phyloP scores from a whole-genome alignment of 257 asterid genomes.

The Lycium barbarum region DNA sequence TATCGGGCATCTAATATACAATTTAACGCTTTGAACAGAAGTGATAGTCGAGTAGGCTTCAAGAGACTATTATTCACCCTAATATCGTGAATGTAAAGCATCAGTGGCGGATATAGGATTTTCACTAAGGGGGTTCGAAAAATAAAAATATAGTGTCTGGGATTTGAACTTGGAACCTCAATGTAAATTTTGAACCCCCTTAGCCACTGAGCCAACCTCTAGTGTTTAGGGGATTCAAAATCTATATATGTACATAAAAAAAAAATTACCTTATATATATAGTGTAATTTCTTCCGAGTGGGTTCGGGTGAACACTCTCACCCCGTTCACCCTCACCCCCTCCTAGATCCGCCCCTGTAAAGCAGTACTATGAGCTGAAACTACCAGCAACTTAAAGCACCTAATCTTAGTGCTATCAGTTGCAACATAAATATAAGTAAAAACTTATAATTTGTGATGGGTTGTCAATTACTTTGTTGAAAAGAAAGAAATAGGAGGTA shows the following conservation, averaged over 20 bases:
- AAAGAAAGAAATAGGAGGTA: neutral
- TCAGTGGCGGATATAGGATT: no score
- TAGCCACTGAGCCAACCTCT: no score
- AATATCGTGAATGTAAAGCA: neutral
- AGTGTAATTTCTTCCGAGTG: no score
- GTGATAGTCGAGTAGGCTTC: neutral
- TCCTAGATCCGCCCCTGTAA: neutral
- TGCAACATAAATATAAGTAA: neutral
- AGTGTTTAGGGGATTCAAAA: no score
- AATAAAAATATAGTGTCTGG: no score
- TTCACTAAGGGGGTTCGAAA: no score
- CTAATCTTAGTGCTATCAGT: neutral
- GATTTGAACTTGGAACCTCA: no score
- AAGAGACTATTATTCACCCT: conserved; percentile 8
- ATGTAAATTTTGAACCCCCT: no score
- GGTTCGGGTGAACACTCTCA: no score
- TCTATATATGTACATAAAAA: no score
- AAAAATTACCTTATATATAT: no score
- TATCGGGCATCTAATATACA: neutral
- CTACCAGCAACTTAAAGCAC: neutral
- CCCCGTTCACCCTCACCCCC: no score
- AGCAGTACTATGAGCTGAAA: neutral
- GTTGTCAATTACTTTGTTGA: neutral
- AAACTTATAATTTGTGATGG: neutral
- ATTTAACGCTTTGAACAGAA: neutral